These are phyloP conservation scores for Rutstroemia sp. DNA, from an alignment of 2,329 filamentous ascomycete genomes.

Conservation along the genomic window DNA sequence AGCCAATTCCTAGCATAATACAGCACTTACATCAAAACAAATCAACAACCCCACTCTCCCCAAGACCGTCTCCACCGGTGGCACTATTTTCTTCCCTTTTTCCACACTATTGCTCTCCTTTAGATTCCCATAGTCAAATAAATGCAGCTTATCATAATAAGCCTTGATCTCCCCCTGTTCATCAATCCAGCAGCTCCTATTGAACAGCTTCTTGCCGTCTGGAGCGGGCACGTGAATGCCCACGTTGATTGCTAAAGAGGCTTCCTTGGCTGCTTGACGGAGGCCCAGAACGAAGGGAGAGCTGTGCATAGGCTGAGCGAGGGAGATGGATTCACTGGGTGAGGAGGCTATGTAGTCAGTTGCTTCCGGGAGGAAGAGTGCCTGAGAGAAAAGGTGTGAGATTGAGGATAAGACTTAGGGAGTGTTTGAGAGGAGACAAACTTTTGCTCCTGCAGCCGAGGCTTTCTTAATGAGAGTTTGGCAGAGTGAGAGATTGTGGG, in stretches of 20 bases:
- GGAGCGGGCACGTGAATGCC: conserved; percentile 71
- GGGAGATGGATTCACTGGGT: conserved; percentile 57
- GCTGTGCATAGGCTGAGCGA: conserved; percentile 58
- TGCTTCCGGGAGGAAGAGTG: conserved; percentile 88
- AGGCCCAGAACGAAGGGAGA: conserved; percentile 74
- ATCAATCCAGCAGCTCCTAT: conserved; percentile 61
- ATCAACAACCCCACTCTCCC: conserved; percentile 75
- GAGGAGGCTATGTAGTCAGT: conserved; percentile 56
- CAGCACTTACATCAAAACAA: conserved; percentile 67
- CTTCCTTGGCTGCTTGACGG: conserved; percentile 54
- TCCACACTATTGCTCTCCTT: conserved; percentile 63
- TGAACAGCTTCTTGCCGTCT: conserved; percentile 43
- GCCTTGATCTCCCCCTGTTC: conserved; percentile 49
- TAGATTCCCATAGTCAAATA: conserved; percentile 68
- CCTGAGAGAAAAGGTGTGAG: conserved; percentile 34
- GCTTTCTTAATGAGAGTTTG: conserved; percentile 65
- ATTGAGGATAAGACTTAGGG: background rate
- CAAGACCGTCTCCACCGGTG: conserved; percentile 65
- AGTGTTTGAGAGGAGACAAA: conserved; percentile 31
- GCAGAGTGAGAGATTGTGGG: conserved; percentile 72
- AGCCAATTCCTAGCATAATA: background rate
- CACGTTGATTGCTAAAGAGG: conserved; percentile 69
- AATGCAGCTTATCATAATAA: conserved; percentile 78
- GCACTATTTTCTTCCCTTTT: conserved; percentile 52
- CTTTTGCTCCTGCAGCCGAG: conserved; percentile 69